A percentile compares a stretch with the other conserved stretches of the same genome.
These are phyloP conservation scores for sweet orange (Citrus sinensis) DNA, from an alignment of 345 rosid species.

Conservation along the genomic window DNA sequence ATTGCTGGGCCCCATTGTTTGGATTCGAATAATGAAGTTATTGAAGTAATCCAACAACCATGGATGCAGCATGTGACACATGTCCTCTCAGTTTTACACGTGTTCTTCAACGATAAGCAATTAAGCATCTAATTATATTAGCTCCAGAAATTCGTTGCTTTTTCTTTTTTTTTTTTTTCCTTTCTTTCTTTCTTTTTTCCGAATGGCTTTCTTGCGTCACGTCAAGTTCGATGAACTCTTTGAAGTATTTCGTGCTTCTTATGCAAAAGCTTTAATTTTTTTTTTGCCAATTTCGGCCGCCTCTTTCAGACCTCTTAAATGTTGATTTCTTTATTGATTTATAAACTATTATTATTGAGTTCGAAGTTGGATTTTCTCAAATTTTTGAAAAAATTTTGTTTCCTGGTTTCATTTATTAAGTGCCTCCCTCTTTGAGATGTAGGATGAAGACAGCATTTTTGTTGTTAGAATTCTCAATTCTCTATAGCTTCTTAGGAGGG, in stretches of 20 bases:
- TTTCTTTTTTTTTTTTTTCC: no score
- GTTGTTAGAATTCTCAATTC: no score
- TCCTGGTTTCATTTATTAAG: no score
- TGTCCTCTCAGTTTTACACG: constrained; percentile 11
- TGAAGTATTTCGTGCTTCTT: background rate
- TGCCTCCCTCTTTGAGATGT: no score
- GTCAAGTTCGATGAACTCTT: background rate
- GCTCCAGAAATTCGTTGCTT: background rate
- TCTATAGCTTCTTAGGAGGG: no score
- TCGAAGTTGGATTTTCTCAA: background rate
- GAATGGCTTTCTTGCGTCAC: background rate
- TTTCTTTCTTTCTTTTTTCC: no score
- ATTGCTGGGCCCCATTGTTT: background rate
- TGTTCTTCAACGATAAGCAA: background rate
- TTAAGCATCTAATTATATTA: background rate
- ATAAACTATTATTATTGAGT: no score
- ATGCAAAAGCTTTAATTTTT: background rate
- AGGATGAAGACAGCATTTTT: no score
- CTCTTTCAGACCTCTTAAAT: background rate
- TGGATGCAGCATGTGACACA: constrained; percentile 9
- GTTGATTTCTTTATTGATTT: background rate
- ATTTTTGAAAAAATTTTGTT: no score
- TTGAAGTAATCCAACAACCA: constrained; percentile 8
- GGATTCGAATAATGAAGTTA: constrained; percentile 17
- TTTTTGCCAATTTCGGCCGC: background rate